These are phyloP conservation scores for Rhynchosporium graminicola DNA, from an alignment of 2,329 filamentous ascomycete genomes.

Conservation along the genomic window DNA sequence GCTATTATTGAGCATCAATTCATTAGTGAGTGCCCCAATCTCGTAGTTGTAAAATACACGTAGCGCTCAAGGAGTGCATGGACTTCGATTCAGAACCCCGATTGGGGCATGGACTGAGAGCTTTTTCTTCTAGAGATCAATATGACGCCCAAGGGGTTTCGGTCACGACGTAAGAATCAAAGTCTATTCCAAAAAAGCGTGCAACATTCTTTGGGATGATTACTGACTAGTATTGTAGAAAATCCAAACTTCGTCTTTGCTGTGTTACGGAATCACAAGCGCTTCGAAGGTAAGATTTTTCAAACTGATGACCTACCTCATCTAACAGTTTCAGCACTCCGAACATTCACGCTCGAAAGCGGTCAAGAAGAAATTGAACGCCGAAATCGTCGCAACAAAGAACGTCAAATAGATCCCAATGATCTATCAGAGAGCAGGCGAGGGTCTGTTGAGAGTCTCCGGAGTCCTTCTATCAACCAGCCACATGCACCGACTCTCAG, in stretches of 20 bases:
- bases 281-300: slow-evolving; percentile 60
- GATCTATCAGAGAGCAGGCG: slow-evolving; percentile 48
- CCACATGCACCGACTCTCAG: slow-evolving; percentile 59
- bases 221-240: slow-evolving; percentile 43
- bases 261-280: slow-evolving; percentile 75
- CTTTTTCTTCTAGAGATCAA: slow-evolving; percentile 20
- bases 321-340: slow-evolving; percentile 54
- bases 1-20: slow-evolving; percentile 89
- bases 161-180: slow-evolving; percentile 22
- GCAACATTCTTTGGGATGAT: neutral
- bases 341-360: slow-evolving; percentile 87
- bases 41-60: neutral
- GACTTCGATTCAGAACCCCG: slow-evolving; percentile 13
- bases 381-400: slow-evolving; percentile 69
- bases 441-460: slow-evolving; percentile 67
- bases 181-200: neutral
- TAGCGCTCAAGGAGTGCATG: slow-evolving; percentile 12
- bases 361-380: slow-evolving; percentile 90
- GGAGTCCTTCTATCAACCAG: slow-evolving; percentile 59
- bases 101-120: slow-evolving; percentile 20
- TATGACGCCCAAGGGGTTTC: slow-evolving; percentile 26
- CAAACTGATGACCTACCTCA: neutral
- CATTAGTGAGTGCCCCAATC: slow-evolving; percentile 54
- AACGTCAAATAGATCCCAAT: slow-evolving; percentile 52
- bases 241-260: slow-evolving; percentile 82